Evolutionary conservation across 176 grass and related monocot genomes (phyloP).

Genomic region (Puya raimondii): DNA sequence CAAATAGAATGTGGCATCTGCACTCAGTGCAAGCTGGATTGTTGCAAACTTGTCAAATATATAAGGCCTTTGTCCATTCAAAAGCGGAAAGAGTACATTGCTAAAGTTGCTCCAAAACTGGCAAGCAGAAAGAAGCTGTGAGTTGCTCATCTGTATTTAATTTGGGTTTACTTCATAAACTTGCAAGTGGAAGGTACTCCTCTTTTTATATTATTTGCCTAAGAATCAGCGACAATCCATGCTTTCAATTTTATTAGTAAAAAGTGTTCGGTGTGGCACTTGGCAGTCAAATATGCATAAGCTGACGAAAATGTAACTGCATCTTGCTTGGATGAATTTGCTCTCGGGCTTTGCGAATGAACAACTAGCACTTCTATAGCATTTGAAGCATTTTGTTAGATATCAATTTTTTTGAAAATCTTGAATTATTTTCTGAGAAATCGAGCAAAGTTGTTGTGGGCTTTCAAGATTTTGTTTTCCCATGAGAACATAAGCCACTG

Average conservation of each 20-base stretch:
- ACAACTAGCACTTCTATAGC: too few relatives aligned
- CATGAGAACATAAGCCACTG: not conserved
- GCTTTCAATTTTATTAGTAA: too few relatives aligned
- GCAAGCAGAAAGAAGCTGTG: constrained; percentile 72
- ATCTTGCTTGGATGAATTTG: too few relatives aligned
- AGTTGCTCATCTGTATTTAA: constrained; percentile 23
- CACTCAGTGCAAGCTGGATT: constrained; percentile 76
- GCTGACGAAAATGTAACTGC: not conserved
- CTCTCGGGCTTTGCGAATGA: too few relatives aligned
- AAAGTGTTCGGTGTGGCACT: too few relatives aligned
- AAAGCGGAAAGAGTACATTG: constrained; percentile 59
- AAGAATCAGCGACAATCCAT: too few relatives aligned
- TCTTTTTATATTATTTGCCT: not conserved
- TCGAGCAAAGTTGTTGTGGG: too few relatives aligned
- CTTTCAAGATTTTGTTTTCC: too few relatives aligned
- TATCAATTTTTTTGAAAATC: too few relatives aligned
- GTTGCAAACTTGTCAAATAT: constrained; percentile 59
- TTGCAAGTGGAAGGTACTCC: not conserved
- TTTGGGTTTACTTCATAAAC: not conserved
- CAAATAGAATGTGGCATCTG: constrained; percentile 80
- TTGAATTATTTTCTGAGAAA: too few relatives aligned
- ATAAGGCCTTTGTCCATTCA: constrained; percentile 47
- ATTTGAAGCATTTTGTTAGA: too few relatives aligned
- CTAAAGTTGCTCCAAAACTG: constrained; percentile 70
- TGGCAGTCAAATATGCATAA: too few relatives aligned